Evolutionary conservation across 1,139 yeast species (phyloP).

Genomic region (Kluyveromyces sp.): DNA sequence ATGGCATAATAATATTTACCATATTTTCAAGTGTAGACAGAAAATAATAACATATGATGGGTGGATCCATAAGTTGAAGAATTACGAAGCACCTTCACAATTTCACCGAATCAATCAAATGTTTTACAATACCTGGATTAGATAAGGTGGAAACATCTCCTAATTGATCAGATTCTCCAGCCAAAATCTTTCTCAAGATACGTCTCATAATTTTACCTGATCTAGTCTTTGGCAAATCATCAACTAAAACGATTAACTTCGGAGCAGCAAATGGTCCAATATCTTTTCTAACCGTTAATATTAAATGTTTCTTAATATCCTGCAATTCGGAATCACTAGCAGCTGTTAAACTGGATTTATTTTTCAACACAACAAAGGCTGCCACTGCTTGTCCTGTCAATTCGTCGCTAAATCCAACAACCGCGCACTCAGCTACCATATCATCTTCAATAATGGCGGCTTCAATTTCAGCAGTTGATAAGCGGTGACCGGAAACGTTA

Average conservation of each 20-base stretch:
- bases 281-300: conserved; percentile 67
- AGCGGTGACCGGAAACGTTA: conserved; percentile 71
- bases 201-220: conserved; percentile 83
- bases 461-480: conserved; percentile 77
- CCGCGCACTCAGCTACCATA: conserved; percentile 69
- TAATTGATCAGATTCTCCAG: conserved; percentile 71
- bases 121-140: conserved; percentile 62
- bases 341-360: conserved; percentile 31
- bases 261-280: conserved; percentile 86
- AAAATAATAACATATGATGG: too few species aligned
- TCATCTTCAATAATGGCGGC: conserved; percentile 68
- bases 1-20: too few species aligned
- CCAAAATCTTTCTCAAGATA: conserved; percentile 66
- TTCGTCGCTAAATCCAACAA: conserved; percentile 74
- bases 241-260: conserved; percentile 59
- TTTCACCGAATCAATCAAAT: conserved; percentile 55
- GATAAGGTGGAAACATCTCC: conserved; percentile 76
- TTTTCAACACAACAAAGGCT: conserved; percentile 65
- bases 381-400: conserved; percentile 81
- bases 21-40: too few species aligned
- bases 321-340: conserved; percentile 40
- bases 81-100: not conserved
- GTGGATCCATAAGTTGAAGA: too few species aligned
- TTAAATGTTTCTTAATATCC: conserved; percentile 59
- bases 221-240: conserved; percentile 76